Conservation (phyloP, 306 rosid species). For the Macrotyloma uniflorum region DNA sequence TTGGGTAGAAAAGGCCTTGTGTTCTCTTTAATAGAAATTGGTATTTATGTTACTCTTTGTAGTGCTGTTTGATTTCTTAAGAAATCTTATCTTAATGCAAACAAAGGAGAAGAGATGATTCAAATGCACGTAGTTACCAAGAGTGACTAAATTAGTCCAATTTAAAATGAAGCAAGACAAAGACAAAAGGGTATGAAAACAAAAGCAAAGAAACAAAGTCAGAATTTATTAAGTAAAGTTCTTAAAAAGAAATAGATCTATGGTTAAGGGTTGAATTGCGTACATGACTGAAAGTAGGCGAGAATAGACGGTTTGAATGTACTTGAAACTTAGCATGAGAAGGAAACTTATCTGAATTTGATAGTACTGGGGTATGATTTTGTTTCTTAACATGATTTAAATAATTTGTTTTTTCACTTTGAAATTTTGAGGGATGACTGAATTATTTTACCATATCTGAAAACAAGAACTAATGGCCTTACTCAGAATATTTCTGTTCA, state of each 20-base stretch:
- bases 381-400: slow-evolving; percentile 35
- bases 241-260: not conserved
- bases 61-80: slow-evolving; percentile 10
- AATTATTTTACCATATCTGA: slow-evolving; percentile 5
- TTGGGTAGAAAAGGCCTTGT: slow-evolving; percentile 17
- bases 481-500: slow-evolving; percentile 2
- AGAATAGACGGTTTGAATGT: slow-evolving; percentile 25
- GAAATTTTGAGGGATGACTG: not conserved
- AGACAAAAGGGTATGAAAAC: slow-evolving; percentile 20
- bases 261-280: slow-evolving; percentile 36
- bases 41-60: slow-evolving; percentile 1
- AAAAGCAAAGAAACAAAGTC: not conserved
- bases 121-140: slow-evolving; percentile 3
- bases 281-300: slow-evolving; percentile 25
- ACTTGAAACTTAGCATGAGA: slow-evolving; percentile 42
- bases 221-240: slow-evolving; percentile 18
- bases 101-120: slow-evolving; percentile 3
- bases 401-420: slow-evolving; percentile 9
- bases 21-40: slow-evolving; percentile 20
- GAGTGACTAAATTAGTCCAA: slow-evolving; percentile 3
- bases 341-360: slow-evolving; percentile 28
- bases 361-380: slow-evolving; percentile 2
- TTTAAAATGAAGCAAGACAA: slow-evolving; percentile 28
- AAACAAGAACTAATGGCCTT: slow-evolving; percentile 21
- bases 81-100: slow-evolving; percentile 2